A percentile compares a stretch with the other conserved stretches of the same genome.
These are phyloP conservation scores for Eutypella sp. DNA, from an alignment of 2,329 filamentous ascomycete genomes.

Conservation along the genomic window DNA sequence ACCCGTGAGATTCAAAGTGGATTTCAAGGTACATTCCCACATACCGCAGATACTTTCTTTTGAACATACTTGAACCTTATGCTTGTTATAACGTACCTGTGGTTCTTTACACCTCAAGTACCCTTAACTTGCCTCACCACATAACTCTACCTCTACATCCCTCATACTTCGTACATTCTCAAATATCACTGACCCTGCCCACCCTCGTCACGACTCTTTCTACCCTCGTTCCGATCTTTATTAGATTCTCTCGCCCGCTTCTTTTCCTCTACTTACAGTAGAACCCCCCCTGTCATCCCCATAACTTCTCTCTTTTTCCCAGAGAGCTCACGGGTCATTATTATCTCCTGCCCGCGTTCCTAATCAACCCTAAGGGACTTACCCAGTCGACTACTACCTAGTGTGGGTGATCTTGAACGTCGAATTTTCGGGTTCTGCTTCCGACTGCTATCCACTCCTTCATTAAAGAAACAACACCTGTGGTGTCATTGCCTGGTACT, in stretches of 20 bases:
- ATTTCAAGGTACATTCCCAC: conserved; percentile 18
- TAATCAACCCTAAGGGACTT: conserved; percentile 24
- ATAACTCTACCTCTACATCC: no score
- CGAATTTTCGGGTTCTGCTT: conserved; percentile 32
- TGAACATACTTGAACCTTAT: conserved; percentile 22
- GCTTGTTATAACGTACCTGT: conserved; percentile 1
- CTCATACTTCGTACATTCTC: conserved; percentile 15
- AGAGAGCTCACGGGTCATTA: conserved; percentile 13
- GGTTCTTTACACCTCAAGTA: conserved; percentile 4
- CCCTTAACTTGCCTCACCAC: conserved; percentile 25
- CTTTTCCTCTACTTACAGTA: no score
- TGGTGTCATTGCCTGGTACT: conserved; percentile 28
- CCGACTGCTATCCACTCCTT: conserved; percentile 29
- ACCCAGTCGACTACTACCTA: no score
- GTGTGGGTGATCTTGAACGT: conserved; percentile 33
- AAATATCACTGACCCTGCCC: conserved; percentile 28
- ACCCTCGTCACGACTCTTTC: conserved; percentile 23
- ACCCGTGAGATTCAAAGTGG: conserved; percentile 14
- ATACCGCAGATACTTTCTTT: conserved; percentile 13
- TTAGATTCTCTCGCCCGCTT: conserved; percentile 19
- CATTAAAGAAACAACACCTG: conserved; percentile 24
- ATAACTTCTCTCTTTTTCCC: conserved; percentile 15
- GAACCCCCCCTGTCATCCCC: conserved; percentile 20
- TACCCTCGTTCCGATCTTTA: conserved; percentile 27
- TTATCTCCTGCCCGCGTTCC: conserved; percentile 20